These are phyloP conservation scores for Beverwykella pulmonaria DNA, from an alignment of 495 filamentous ascomycete species.

Conservation along the genomic window DNA sequence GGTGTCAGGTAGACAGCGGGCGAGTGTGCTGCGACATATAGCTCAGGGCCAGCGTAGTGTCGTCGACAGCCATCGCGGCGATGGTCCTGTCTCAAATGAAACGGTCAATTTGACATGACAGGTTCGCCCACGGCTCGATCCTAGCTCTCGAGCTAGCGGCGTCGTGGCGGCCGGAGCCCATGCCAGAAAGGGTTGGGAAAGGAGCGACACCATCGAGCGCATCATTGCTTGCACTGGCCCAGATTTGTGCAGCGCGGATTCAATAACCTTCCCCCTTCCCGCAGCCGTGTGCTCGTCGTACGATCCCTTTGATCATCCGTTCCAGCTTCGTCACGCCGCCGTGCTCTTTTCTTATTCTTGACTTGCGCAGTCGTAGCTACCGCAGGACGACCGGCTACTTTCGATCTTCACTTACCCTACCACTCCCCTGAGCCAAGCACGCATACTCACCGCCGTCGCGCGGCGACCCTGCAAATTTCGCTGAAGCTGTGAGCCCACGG, in stretches of 20 bases:
- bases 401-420: background rate
- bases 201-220: background rate
- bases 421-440: background rate
- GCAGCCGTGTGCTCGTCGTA: background rate
- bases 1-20: background rate
- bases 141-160: background rate
- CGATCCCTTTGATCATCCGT: background rate
- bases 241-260: background rate
- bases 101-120: background rate
- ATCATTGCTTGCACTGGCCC: background rate
- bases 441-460: background rate
- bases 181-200: background rate
- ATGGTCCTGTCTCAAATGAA: background rate
- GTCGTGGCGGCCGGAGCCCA: background rate
- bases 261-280: background rate
- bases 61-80: background rate
- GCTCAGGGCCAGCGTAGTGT: background rate
- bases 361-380: constrained; percentile 4
- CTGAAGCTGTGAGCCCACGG: background rate
- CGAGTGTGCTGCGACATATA: background rate
- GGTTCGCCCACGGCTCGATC: background rate
- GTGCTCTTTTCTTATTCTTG: background rate
- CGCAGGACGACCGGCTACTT: constrained; percentile 9
- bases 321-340: background rate
- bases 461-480: background rate